Evolutionary conservation across 371 early-diverging fungal species (phyloP), one percentile per base, ranked within the genome.

Genomic region (Rhizomucor miehei): DNA sequence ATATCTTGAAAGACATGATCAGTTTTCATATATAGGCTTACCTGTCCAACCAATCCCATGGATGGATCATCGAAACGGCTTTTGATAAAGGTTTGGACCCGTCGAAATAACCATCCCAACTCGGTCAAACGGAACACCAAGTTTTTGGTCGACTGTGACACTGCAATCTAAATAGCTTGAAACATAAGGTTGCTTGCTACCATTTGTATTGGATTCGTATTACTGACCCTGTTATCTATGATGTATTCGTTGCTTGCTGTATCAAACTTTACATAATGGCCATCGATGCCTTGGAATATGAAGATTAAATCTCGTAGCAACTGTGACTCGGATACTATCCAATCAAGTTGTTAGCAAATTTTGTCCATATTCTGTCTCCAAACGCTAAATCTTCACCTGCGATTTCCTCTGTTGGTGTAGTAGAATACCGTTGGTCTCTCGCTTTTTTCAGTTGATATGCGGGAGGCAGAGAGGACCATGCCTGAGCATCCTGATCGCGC

Each of bases 281-380:
- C 98, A 71, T 96, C 90, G 45, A 98, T 90, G 2, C 94, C 98
- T 66, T 96, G 98, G 65, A 95, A 88, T 13, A 95, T 79, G 65
- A 82, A 98, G 6, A 98, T 78, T 48, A 95, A 66, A 51, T 98
- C 98, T 2, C 88, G 82, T 37, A 98, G 64, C 23, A 95, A 63
- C 0, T 75, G 76, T 1, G 80, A 62, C 63, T 96, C 95, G 12
- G 80, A 61, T 4, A 87, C 72, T 44, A 37, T 16, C 41, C 38
- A 17, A 6, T 29, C 48, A 16, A 25, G 12, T 6, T 47, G 19
- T n/a, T 35, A 38, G 39, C 25, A 21, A 16, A 55, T 20, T 12
- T 10, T 29, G 13, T 38, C 48, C 36, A 40, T 29, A 44, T 8
- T 52, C 53, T 51, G 14, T 44, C 10, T 20, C 35, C 20, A 60